phyloP scores from a whole-genome alignment of 1,284 basidiomycete species.

The Inonotus hispidus region DNA sequence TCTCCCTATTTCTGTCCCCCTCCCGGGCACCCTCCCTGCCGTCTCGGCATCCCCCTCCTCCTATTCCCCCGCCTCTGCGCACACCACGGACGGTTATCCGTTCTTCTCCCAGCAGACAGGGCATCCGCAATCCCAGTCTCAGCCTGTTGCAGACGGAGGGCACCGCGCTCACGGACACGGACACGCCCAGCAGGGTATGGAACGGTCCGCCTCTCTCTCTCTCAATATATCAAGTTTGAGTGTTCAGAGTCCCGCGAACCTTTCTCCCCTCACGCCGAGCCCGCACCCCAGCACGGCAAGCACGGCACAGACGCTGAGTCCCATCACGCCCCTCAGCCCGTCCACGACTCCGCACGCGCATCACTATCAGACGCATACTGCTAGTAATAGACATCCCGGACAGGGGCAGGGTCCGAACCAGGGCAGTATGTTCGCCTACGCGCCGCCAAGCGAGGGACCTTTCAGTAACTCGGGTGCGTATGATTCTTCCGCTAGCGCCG shows the following conservation, averaged over 20 bases:
- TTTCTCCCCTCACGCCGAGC: conserved; percentile 40
- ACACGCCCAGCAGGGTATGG: conserved; percentile 25
- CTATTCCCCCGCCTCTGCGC: conserved; percentile 34
- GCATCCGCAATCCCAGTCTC: conserved; percentile 25
- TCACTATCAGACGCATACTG: conserved; percentile 28
- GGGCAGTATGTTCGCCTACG: conserved; percentile 19
- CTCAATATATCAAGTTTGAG: conserved; percentile 61
- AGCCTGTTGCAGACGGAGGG: conserved; percentile 20
- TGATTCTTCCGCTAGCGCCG: not conserved
- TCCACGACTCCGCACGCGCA: conserved; percentile 32
- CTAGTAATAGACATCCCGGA: conserved; percentile 26
- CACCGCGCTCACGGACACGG: conserved; percentile 19
- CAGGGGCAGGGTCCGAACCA: conserved; percentile 10
- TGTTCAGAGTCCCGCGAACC: conserved; percentile 56
- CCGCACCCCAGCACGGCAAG: conserved; percentile 25
- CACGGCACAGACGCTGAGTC: conserved; percentile 23
- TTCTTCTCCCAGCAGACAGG: conserved; percentile 21
- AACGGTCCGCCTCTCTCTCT: conserved; percentile 39
- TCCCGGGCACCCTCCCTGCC: conserved; percentile 21
- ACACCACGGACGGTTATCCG: conserved; percentile 19
- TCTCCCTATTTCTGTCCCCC: conserved; percentile 25
- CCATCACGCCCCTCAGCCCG: conserved; percentile 55
- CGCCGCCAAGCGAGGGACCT: conserved; percentile 8
- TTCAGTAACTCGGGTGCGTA: not conserved
- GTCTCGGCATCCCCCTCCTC: conserved; percentile 25